These are phyloP conservation scores for Thermothielavioides terrestris DNA, from an alignment of 495 filamentous ascomycete species.

Conservation along the genomic window DNA sequence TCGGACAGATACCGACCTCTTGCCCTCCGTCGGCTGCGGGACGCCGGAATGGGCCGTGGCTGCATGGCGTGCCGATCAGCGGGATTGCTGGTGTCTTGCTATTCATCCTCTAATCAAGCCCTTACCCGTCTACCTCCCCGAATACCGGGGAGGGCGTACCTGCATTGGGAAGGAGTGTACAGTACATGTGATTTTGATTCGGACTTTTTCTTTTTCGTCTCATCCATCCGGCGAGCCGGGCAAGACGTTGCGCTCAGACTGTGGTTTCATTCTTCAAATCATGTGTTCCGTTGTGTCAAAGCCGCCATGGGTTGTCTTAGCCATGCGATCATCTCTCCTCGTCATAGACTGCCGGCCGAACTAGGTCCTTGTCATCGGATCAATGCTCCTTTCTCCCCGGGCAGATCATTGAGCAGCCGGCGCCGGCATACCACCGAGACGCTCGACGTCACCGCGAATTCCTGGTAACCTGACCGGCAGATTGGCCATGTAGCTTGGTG, in stretches of 20 bases:
- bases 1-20: neutral
- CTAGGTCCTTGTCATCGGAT: neutral
- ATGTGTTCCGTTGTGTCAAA: too few species aligned
- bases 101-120: constrained; percentile 15
- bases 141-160: constrained; percentile 12
- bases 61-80: constrained; percentile 17
- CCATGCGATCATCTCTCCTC: neutral
- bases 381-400: neutral
- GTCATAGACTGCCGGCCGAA: neutral
- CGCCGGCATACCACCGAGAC: constrained; percentile 4
- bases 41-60: constrained; percentile 1
- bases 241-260: neutral
- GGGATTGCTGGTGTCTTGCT: constrained; percentile 14
- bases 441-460: constrained; percentile 3
- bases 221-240: neutral
- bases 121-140: neutral
- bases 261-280: too few species aligned
- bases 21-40: neutral
- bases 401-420: constrained; percentile 5
- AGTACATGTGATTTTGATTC: neutral
- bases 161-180: constrained; percentile 12
- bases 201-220: neutral
- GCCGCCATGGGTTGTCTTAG: neutral
- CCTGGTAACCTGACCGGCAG: neutral
- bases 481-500: neutral